Evolutionary conservation across 2,329 filamentous ascomycete species (phyloP), one percentile per base, ranked within the genome.

Genomic region (Dactylonectria macrodidyma): DNA sequence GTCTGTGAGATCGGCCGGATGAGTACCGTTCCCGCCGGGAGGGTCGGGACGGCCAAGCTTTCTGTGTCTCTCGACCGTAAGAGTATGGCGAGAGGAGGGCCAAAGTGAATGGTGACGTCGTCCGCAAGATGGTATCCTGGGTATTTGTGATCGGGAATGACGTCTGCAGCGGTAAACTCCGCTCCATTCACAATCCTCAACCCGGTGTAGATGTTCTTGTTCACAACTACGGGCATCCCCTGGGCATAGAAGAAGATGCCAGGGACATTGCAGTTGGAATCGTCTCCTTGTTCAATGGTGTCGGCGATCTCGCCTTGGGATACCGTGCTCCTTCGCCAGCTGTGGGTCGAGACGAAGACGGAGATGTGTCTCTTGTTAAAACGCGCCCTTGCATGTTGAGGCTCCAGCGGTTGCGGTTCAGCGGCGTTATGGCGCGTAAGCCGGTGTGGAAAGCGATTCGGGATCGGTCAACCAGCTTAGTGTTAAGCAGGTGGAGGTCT

Each of bases 191-290:
- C 36, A 38, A 38, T 38, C 36, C 30, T 67, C 11, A 67, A 57
- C 55, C 65, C 65, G 44, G 65, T 67, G 44, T 67, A 67, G 12
- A 48, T 63, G 59, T 67, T 67, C 47, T 64, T 67, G 47, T 64
- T 67, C n/a, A 67, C 59, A 38, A 67, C 65, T 11, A 67, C 65
- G 34, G 65, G 65, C 65, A 67, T 67, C 10, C 56, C 65, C 36
- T 67, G 60, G 56, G 65, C 59, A 38, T 69, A 68, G 65, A 65
- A 65, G 38, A 68, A 67, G 33, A 67, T 14, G 12, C 65, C 65
- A 10, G 48, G 65, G 54, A 67, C 41, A 33, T 67, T 63, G 26
- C 60, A 68, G 48, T 22, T 61, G 26, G 26, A 30, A 30, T 30
- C 26, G 26, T 67, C 26, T 30, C 26, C 26, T 30, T 67, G 59